These are phyloP conservation scores for Rhizopus arrhizus DNA, from an alignment of 371 early-diverging fungal genomes.

Conservation along the genomic window DNA sequence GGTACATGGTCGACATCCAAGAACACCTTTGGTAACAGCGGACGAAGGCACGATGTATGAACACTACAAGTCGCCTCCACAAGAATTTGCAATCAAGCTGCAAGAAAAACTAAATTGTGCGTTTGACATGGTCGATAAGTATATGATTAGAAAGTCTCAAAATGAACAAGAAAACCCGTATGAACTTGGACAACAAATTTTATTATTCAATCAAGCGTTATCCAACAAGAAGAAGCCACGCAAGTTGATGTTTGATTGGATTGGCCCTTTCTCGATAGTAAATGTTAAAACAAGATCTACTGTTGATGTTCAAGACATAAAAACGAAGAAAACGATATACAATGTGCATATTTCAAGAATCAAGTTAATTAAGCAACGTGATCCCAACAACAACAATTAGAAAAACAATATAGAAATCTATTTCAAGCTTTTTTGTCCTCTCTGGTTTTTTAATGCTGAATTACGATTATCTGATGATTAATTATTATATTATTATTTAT, in stretches of 20 bases:
- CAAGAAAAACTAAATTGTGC: conserved; percentile 6
- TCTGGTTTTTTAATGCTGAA: too few relatives aligned
- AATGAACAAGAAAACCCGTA: background rate
- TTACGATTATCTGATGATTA: too few relatives aligned
- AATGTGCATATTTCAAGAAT: conserved; percentile 6
- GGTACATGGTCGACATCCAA: conserved; percentile 12
- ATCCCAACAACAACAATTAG: too few relatives aligned
- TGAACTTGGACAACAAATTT: conserved; percentile 4
- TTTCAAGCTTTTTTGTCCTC: too few relatives aligned
- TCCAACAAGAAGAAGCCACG: conserved; percentile 8
- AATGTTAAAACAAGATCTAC: background rate
- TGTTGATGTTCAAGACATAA: background rate
- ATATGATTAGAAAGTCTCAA: background rate
- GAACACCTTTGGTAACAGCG: conserved; percentile 2
- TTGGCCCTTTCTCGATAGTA: background rate
- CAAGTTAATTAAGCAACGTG: background rate
- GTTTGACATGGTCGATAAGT: conserved; percentile 6
- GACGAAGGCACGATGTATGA: background rate
- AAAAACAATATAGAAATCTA: too few relatives aligned
- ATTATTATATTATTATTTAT: too few relatives aligned
- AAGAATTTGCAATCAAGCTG: conserved; percentile 6
- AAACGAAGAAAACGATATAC: background rate
- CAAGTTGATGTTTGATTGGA: conserved; percentile 10
- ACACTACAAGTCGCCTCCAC: conserved; percentile 1
- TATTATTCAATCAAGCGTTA: conserved; percentile 4